phyloP scores from a whole-genome alignment of 2,329 filamentous ascomycete genomes.

The Biscogniauxia mediterranea region DNA sequence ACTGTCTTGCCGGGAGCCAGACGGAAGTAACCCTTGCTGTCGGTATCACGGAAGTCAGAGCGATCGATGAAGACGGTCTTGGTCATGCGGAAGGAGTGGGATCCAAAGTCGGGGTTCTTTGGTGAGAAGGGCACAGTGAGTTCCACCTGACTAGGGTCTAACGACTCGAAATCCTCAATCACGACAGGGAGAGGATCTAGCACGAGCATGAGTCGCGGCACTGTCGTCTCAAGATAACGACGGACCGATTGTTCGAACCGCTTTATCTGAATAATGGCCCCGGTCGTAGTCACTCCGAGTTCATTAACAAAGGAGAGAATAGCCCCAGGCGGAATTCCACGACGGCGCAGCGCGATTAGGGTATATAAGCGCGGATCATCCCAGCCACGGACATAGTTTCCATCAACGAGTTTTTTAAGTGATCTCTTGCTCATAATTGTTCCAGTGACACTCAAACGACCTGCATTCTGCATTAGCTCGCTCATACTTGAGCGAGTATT shows the following conservation, averaged over 20 bases:
- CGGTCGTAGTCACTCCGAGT: constrained; percentile 82
- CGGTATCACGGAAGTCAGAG: constrained; percentile 71
- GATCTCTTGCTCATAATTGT: constrained; percentile 87
- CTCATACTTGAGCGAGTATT: background rate
- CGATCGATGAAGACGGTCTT: constrained; percentile 83
- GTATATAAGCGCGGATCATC: constrained; percentile 91
- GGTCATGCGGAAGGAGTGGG: constrained; percentile 63
- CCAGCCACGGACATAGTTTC: constrained; percentile 80
- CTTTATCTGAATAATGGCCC: constrained; percentile 73
- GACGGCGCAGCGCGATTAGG: constrained; percentile 75
- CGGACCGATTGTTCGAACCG: constrained; percentile 86
- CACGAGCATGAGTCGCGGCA: constrained; percentile 86
- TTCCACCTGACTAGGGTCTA: constrained; percentile 53
- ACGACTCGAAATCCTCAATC: constrained; percentile 69
- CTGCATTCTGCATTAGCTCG: background rate
- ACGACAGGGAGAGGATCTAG: constrained; percentile 81
- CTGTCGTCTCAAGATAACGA: constrained; percentile 81
- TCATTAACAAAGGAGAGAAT: constrained; percentile 89
- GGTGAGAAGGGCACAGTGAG: constrained; percentile 76
- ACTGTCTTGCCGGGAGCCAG: constrained; percentile 73
- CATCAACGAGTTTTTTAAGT: constrained; percentile 74
- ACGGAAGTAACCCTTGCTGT: constrained; percentile 73
- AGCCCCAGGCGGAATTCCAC: constrained; percentile 84
- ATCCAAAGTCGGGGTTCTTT: constrained; percentile 70
- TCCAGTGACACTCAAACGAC: constrained; percentile 63